A percentile compares a stretch with the other conserved stretches of the same genome.
Evolutionary conservation across 2,329 filamentous ascomycete species (phyloP).

Genomic region (Aspergillus caelatus): DNA sequence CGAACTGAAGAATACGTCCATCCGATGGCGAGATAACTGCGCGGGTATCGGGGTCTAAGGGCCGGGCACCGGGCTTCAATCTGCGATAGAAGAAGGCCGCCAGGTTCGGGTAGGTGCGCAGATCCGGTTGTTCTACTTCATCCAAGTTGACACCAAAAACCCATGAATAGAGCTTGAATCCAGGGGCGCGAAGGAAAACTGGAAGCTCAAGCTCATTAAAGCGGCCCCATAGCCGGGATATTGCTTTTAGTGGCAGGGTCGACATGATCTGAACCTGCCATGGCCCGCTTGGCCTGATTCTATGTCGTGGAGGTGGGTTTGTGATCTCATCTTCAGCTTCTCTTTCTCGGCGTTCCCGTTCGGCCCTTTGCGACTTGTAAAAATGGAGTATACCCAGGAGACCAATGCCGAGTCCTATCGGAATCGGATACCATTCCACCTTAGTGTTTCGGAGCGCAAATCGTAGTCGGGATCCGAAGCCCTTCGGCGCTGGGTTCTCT

Average conservation of each 20-base stretch:
- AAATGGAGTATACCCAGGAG: constrained; percentile 83
- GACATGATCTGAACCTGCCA: constrained; percentile 96
- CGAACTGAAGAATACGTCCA: constrained; percentile 88
- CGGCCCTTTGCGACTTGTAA: constrained; percentile 67
- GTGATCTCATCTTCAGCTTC: constrained; percentile 44
- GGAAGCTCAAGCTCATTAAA: constrained; percentile 91
- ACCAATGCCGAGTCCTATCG: constrained; percentile 79
- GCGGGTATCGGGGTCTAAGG: constrained; percentile 77
- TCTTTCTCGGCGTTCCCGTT: constrained; percentile 53
- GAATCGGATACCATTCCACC: constrained; percentile 88
- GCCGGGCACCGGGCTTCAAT: constrained; percentile 83
- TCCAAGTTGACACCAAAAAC: constrained; percentile 88
- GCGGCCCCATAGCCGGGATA: constrained; percentile 84
- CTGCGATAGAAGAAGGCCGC: constrained; percentile 97
- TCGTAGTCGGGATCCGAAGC: constrained; percentile 58
- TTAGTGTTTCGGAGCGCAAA: constrained; percentile 65
- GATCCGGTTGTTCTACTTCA: constrained; percentile 84
- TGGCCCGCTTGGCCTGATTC: constrained; percentile 79
- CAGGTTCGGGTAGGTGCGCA: constrained; percentile 88
- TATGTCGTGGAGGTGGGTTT: constrained; percentile 55
- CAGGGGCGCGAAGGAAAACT: constrained; percentile 82
- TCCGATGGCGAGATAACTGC: constrained; percentile 87
- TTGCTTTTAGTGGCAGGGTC: constrained; percentile 84
- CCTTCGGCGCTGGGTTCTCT: constrained; percentile 40
- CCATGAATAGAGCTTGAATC: constrained; percentile 88